These are phyloP conservation scores for Xerocomus spinulosus DNA, from an alignment of 768 basidiomycete species.

Conservation along the genomic window DNA sequence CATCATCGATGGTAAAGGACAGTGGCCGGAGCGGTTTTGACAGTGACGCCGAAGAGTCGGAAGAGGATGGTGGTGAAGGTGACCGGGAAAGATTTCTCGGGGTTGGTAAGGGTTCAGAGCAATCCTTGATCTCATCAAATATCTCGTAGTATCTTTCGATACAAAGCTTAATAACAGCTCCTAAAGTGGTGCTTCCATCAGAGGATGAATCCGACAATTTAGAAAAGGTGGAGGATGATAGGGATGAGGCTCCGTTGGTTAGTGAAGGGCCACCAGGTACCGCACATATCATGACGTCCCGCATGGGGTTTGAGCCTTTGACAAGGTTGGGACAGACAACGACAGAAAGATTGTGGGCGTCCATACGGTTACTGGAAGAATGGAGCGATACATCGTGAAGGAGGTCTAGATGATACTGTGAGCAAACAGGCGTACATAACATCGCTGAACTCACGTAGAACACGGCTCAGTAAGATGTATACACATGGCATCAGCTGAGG, in stretches of 20 bases:
- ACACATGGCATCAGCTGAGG: conserved; percentile 65
- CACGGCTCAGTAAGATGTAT: conserved; percentile 67
- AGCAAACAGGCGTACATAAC: conserved; percentile 5
- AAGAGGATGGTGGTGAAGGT: conserved; percentile 25
- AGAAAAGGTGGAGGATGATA: conserved; percentile 18
- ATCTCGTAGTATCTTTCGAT: conserved; percentile 82
- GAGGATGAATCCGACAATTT: conserved; percentile 25
- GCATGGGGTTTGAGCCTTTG: conserved; percentile 58
- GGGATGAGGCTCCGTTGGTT: conserved; percentile 24
- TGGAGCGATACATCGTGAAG: conserved; percentile 75
- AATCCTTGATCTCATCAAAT: conserved; percentile 77
- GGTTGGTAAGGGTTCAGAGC: conserved; percentile 52
- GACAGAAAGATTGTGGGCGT: conserved; percentile 76
- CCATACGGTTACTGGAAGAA: conserved; percentile 69
- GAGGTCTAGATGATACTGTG: conserved; percentile 46
- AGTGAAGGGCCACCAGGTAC: conserved; percentile 49
- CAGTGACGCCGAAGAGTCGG: conserved; percentile 20
- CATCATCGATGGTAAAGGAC: conserved; percentile 44
- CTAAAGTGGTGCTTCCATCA: conserved; percentile 61
- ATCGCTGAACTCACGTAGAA: conserved; percentile 48
- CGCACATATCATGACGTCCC: conserved; percentile 71
- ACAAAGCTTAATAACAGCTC: conserved; percentile 67
- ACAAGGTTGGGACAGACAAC: conserved; percentile 80
- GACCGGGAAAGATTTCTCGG: conserved; percentile 22
- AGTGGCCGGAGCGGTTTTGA: conserved; percentile 19